Evolutionary conservation across 495 filamentous ascomycete genomes (phyloP), one percentile per base, ranked within the genome.

Genomic region (Tuber brumale): DNA sequence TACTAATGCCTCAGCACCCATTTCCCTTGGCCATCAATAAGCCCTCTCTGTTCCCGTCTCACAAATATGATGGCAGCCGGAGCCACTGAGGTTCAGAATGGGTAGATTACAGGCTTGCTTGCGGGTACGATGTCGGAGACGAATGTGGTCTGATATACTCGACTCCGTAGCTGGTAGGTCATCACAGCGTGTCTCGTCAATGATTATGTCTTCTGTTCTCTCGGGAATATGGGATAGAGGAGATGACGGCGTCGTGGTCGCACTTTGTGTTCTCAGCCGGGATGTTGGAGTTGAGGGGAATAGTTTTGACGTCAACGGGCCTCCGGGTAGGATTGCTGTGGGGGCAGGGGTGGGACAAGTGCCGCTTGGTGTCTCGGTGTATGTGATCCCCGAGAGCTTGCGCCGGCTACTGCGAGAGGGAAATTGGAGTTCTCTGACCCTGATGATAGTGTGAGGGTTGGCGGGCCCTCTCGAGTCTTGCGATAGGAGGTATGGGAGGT

Each of bases 1-100:
- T 99, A 84, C 97, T 95, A 72, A 99, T 97, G 23, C 95, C 95
- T 95, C 95, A 98, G 84, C 95, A 98, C 5, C 93, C 97, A 85
- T 99, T 95, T 19, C 95, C 95, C 10, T 92, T 88, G 3, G 96
- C 95, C 77, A 99, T 85, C 82, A 94, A 90, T 48, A 97, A 80
- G 0, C 95, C 94, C n/a, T n/a, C 37, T 90, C 89, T 1, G 91
- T 89, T 6, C 89, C 87, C 37, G 94, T 93, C 77, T 88, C 85
- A 1, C 93, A 95, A 45, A 98, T 88, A 43, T 97, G 84, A 44
- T 95, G 95, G 2, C 91, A 91, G 73, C 89, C 87, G 46, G 86
- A 84, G 43, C 89, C 88, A 51, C 89, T 88, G 1, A 88, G 86
- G 70, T 87, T 87, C 76, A 87, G 87, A 41, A 90, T 90, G n/a